Evolutionary conservation across 129 eudicot genomes (phyloP), one percentile per base, ranked within the genome.

Genomic region (Daucus carota): DNA sequence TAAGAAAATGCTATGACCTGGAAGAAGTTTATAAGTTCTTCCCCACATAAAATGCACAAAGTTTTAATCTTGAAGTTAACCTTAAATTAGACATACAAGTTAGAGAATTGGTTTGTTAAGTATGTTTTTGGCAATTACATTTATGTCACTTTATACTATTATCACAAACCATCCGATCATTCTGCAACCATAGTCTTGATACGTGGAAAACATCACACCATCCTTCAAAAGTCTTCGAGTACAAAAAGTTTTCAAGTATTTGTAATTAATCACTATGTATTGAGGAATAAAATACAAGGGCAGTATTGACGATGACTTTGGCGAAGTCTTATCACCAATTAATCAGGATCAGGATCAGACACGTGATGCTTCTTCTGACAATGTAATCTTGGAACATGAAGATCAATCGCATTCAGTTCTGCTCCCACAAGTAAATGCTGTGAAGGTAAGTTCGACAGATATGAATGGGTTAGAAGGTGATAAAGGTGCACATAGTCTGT

Each of bases 161-260:
- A 63, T 29, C 70, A 63, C 14, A 40, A 40, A 63, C 17, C 70
- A 57, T 57, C 65, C 70, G 11, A 29, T 0, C 6, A 57, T 63
- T 29, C 40, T 63, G 70, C 70, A 63, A 63, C 20, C 70, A 29
- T 63, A n/a, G n/a, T n/a, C n/a, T n/a, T n/a, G n/a, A n/a, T n/a
- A n/a, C n/a, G n/a, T 20, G 1, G 1, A 16, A 70, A 40, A 70
- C 74, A 70, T 41, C 47, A 40, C 3, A 24, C 3, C 74, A 70
- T 40, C 74, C 50, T 70, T 41, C 18, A 40, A 41, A 70, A 70
- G 15, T 10, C 50, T 41, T n/a, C n/a, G 48, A 70, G 47, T 63
- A 29, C 8, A 31, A 13, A 28, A 63, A 62, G 68, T 67, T 36
- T 9, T 31, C 12, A 17, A 67, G 72, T 20, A 16, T 36, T 1